Conservation (phyloP, 169 alveolate species). For the Cryptosporidium ubiquitum region DNA sequence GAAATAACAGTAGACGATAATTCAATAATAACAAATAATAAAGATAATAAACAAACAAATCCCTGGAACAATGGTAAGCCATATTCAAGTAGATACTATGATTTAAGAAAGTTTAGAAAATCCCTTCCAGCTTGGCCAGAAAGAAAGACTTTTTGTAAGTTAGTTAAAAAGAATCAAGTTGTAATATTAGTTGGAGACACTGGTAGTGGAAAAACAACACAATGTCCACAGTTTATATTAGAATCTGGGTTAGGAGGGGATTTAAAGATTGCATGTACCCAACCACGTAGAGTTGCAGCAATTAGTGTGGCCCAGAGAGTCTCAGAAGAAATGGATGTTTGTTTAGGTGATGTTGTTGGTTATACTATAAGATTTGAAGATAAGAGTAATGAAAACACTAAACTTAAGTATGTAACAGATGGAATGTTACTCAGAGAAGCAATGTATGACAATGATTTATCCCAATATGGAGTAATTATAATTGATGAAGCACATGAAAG, state of each 20-base stretch:
- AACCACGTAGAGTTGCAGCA: conserved; percentile 99
- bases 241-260: conserved; percentile 86
- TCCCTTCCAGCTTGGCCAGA: conserved; percentile 91
- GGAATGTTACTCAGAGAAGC: conserved; percentile 99
- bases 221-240: conserved; percentile 94
- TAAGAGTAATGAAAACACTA: conserved; percentile 86
- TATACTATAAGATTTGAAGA: conserved; percentile 99
- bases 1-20: background rate
- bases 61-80: conserved; percentile 58
- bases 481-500: conserved; percentile 99
- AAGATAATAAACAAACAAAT: background rate
- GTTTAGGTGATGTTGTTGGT: conserved; percentile 93
- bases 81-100: conserved; percentile 81
- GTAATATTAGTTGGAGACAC: conserved; percentile 94
- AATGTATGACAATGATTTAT: conserved; percentile 91
- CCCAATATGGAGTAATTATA: conserved; percentile 90
- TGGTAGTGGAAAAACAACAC: conserved; percentile 99
- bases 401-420: conserved; percentile 96
- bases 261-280: conserved; percentile 95
- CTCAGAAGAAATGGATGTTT: conserved; percentile 95
- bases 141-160: conserved; percentile 83
- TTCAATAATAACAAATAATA: background rate
- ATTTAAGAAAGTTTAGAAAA: conserved; percentile 83
- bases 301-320: conserved; percentile 99
- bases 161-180: conserved; percentile 82